These are phyloP conservation scores for Hypoxylon sp. DNA, from an alignment of 2,329 filamentous ascomycete species.

Conservation along the genomic window DNA sequence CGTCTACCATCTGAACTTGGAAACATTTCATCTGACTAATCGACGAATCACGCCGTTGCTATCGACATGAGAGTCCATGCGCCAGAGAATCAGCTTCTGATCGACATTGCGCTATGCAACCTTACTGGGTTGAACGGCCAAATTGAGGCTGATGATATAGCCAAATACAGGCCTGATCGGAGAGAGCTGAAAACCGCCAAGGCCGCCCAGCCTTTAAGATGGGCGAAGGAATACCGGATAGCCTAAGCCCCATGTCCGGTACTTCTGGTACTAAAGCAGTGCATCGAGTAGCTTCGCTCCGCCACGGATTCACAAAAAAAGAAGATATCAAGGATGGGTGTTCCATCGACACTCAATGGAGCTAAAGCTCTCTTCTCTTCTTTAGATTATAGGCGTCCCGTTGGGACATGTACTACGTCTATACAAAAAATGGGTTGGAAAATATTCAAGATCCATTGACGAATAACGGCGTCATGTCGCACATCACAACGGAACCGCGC, in stretches of 20 bases:
- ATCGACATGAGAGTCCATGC: slow-evolving; percentile 4
- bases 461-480: slow-evolving; percentile 32
- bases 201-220: slow-evolving; percentile 13
- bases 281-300: slow-evolving; percentile 16
- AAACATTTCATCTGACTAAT: slow-evolving; percentile 8
- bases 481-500: slow-evolving; percentile 32
- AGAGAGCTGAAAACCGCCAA: slow-evolving; percentile 30
- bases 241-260: slow-evolving; percentile 16
- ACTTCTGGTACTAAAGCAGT: slow-evolving; percentile 3
- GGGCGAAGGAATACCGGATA: slow-evolving; percentile 11
- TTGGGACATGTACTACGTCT: not conserved
- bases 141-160: not conserved
- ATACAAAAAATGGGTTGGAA: slow-evolving; percentile 1
- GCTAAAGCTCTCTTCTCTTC: slow-evolving; percentile 7
- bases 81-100: slow-evolving; percentile 19
- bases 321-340: slow-evolving; percentile 23
- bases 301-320: slow-evolving; percentile 12
- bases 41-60: not conserved
- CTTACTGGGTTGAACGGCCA: slow-evolving; percentile 11
- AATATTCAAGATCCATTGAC: slow-evolving; percentile 1
- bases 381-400: not conserved
- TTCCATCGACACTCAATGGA: slow-evolving; percentile 3
- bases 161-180: not conserved
- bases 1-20: not conserved
- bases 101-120: slow-evolving; percentile 15